Conservation (phyloP, 345 rosid species). For the Pelargonium nanum region DNA sequence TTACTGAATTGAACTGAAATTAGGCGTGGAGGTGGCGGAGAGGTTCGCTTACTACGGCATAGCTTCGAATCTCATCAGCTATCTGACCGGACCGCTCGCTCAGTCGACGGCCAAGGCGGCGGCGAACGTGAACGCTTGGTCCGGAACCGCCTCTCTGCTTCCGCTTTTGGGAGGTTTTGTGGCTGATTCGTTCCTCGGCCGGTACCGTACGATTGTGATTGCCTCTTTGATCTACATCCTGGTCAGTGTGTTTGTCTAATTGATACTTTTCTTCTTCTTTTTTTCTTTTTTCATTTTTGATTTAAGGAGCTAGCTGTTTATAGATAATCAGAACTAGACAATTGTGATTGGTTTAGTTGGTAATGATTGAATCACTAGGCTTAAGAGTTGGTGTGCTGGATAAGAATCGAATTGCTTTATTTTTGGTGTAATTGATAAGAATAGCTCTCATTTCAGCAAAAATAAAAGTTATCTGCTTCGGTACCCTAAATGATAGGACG, state of each 20-base stretch:
- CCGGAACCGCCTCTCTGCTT: constrained; percentile 28
- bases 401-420: too few relatives aligned
- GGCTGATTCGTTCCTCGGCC: constrained; percentile 37
- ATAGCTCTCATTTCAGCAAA: too few relatives aligned
- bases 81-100: constrained; percentile 16
- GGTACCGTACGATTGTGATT: constrained; percentile 31
- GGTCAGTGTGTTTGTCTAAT: constrained; percentile 4
- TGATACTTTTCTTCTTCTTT: background rate
- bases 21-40: constrained; percentile 21
- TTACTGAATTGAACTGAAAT: background rate
- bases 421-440: too few relatives aligned
- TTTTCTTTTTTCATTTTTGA: background rate
- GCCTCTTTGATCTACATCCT: constrained; percentile 35
- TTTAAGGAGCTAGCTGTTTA: too few relatives aligned
- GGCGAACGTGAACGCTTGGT: constrained; percentile 18
- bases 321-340: too few relatives aligned
- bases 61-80: constrained; percentile 15
- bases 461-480: too few relatives aligned
- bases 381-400: too few relatives aligned
- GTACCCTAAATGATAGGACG: too few relatives aligned
- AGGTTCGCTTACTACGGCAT: constrained; percentile 21
- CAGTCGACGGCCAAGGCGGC: constrained; percentile 21
- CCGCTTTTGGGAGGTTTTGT: constrained; percentile 39
- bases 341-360: too few relatives aligned
- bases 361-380: too few relatives aligned